A percentile compares a stretch with the other conserved stretches of the same genome.
Conservation (phyloP, 1,139 yeast genomes). For the Nakaseomyces uthaithaninus region DNA sequence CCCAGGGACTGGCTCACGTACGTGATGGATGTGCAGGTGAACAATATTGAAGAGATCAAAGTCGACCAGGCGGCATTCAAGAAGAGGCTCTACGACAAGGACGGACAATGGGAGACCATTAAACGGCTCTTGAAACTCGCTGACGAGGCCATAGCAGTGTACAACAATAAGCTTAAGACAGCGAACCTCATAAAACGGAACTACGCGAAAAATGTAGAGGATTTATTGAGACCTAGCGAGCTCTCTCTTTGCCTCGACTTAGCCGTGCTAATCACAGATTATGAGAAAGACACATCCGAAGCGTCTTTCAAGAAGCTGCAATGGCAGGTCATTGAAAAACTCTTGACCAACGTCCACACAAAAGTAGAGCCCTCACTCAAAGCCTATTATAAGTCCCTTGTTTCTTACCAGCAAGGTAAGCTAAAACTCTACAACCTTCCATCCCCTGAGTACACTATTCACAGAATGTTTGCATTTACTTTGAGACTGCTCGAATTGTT, state of each 20-base stretch:
- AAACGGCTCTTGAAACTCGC: constrained; percentile 17
- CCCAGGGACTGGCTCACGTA: constrained; percentile 15
- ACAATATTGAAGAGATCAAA: constrained; percentile 12
- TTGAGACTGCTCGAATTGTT: constrained; percentile 18
- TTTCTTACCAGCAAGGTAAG: constrained; percentile 1
- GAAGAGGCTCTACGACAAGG: constrained; percentile 21
- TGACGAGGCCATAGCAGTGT: constrained; percentile 40
- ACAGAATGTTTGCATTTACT: constrained; percentile 38
- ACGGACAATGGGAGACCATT: constrained; percentile 24
- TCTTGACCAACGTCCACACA: constrained; percentile 17
- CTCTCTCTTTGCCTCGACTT: constrained; percentile 29
- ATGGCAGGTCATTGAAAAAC: constrained; percentile 25
- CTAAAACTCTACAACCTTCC: constrained; percentile 16
- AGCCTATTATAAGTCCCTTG: constrained; percentile 14
- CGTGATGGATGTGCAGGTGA: constrained; percentile 3
- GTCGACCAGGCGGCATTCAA: constrained; percentile 13
- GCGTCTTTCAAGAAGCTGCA: constrained; percentile 25
- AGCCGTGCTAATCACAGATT: constrained; percentile 27
- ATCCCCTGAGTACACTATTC: constrained; percentile 39
- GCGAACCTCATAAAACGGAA: constrained; percentile 23
- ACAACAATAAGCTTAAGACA: constrained; percentile 38
- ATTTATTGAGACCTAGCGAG: constrained; percentile 34
- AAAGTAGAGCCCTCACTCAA: constrained; percentile 21
- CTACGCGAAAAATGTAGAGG: constrained; percentile 29
- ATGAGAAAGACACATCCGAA: constrained; percentile 23